phyloP scores from a whole-genome alignment of 78 protist genomes.

The Monosiga brevicollis region DNA sequence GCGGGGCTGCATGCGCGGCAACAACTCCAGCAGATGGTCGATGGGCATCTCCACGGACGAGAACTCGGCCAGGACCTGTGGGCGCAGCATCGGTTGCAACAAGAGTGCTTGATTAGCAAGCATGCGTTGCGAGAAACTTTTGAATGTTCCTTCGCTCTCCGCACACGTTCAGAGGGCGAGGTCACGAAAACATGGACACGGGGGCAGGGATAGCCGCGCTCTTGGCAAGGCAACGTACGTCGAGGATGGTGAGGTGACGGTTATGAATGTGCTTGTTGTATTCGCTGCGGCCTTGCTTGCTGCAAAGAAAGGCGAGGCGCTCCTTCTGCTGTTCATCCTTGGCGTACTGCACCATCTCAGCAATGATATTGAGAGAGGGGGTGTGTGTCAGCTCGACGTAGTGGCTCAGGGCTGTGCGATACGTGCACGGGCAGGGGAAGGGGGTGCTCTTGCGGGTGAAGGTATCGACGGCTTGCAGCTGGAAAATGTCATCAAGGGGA shows the following conservation, averaged over 20 bases:
- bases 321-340: background rate
- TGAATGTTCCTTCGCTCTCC: no score
- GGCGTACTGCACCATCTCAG: constrained; percentile 18
- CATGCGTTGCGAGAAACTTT: no score
- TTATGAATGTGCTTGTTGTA: constrained; percentile 28
- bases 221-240: background rate
- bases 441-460: constrained; percentile 10
- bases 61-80: constrained; percentile 37
- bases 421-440: constrained; percentile 40
- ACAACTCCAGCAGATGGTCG: constrained; percentile 58
- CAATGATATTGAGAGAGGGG: constrained; percentile 3
- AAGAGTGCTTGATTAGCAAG: no score
- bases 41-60: constrained; percentile 44
- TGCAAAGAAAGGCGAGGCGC: background rate
- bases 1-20: constrained; percentile 76
- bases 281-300: constrained; percentile 24
- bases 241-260: constrained; percentile 5
- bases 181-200: no score
- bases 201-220: no score
- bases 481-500: background rate
- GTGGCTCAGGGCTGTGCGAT: constrained; percentile 25
- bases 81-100: no score
- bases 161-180: no score
- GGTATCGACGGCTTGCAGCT: constrained; percentile 3
- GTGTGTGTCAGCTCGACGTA: constrained; percentile 21